These are phyloP conservation scores for Stereum hirsutum DNA, from an alignment of 1,284 basidiomycete genomes.

Conservation along the genomic window DNA sequence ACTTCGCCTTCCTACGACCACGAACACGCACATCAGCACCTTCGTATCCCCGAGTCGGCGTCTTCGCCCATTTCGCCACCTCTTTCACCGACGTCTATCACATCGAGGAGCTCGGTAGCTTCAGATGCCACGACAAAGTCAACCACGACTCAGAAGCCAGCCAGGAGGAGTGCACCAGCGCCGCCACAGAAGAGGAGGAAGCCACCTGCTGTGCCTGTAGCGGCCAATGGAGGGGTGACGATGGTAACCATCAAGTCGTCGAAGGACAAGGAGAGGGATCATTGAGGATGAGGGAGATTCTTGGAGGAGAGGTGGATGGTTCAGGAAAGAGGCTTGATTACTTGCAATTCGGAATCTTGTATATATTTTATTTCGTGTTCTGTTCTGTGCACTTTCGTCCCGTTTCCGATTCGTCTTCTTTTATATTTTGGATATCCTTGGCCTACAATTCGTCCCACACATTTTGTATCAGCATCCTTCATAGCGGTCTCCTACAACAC, in stretches of 20 bases:
- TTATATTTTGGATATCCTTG: too few species aligned
- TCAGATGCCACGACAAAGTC: conserved; percentile 12
- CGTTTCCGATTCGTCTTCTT: too few species aligned
- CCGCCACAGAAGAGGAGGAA: conserved; percentile 51
- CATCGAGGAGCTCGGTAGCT: conserved; percentile 3
- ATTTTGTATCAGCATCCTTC: too few species aligned
- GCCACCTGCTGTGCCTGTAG: conserved; percentile 54
- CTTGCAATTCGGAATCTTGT: too few species aligned
- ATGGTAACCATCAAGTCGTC: conserved; percentile 40
- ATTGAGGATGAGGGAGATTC: too few species aligned
- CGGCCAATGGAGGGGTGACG: conserved; percentile 36
- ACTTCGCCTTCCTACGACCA: conserved; percentile 2
- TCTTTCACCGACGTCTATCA: conserved; percentile 6
- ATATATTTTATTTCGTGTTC: too few species aligned
- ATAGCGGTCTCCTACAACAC: too few species aligned
- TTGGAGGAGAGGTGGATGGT: too few species aligned
- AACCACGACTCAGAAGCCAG: conserved; percentile 13
- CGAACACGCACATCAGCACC: conserved; percentile 6
- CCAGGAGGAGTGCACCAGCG: conserved; percentile 37
- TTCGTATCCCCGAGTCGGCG: neutral
- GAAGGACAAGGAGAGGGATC: too few species aligned
- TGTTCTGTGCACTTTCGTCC: too few species aligned
- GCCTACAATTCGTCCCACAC: too few species aligned
- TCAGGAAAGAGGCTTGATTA: too few species aligned
- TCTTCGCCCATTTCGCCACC: neutral